These are phyloP conservation scores for Lodderomyces pseudojiufengensis DNA, from an alignment of 1,139 yeast genomes.

Conservation along the genomic window DNA sequence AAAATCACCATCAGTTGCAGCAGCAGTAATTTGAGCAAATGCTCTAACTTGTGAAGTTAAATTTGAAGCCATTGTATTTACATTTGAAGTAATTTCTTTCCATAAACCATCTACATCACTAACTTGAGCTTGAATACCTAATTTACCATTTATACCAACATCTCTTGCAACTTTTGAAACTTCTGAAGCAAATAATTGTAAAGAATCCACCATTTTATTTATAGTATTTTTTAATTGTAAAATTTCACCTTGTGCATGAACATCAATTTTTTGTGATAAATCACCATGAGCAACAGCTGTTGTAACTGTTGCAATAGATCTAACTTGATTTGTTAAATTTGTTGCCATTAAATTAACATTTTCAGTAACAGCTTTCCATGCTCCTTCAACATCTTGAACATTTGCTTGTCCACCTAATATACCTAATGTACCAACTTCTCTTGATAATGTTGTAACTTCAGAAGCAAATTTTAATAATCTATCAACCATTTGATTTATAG, in stretches of 20 bases:
- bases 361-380: slow-evolving; percentile 89
- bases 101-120: slow-evolving; percentile 87
- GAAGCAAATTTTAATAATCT: slow-evolving; percentile 84
- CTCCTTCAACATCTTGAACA: slow-evolving; percentile 89
- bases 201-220: slow-evolving; percentile 88
- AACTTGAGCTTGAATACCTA: slow-evolving; percentile 89
- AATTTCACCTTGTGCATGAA: slow-evolving; percentile 85
- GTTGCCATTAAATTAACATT: slow-evolving; percentile 90
- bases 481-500: slow-evolving; percentile 85
- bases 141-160: slow-evolving; percentile 89
- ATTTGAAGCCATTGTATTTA: slow-evolving; percentile 89
- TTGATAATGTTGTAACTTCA: slow-evolving; percentile 81
- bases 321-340: slow-evolving; percentile 81
- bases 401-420: slow-evolving; percentile 89
- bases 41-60: slow-evolving; percentile 91
- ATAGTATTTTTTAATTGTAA: slow-evolving; percentile 75
- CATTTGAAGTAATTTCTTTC: slow-evolving; percentile 92
- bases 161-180: slow-evolving; percentile 88
- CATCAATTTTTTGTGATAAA: slow-evolving; percentile 80
- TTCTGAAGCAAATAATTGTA: slow-evolving; percentile 83
- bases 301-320: slow-evolving; percentile 86
- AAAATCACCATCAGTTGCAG: slow-evolving; percentile 92
- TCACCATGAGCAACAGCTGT: slow-evolving; percentile 94
- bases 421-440: slow-evolving; percentile 89
- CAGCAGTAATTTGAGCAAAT: slow-evolving; percentile 88